Evolutionary conservation across 1,284 basidiomycete genomes (phyloP), one percentile per base, ranked within the genome.

Genomic region (Ustilago crameri): DNA sequence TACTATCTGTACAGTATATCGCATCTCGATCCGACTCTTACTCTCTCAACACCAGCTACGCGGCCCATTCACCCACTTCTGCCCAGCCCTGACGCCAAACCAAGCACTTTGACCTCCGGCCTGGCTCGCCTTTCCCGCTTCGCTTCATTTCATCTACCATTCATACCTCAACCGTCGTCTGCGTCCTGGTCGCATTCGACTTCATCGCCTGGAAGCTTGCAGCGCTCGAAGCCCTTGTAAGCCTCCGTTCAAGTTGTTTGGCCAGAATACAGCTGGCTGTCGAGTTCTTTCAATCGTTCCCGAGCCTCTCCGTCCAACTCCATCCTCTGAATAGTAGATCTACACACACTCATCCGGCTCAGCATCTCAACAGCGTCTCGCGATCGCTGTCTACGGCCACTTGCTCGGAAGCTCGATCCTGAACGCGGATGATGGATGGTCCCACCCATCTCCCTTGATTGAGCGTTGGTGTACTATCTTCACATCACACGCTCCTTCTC

Each of bases 371-470:
- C 43, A 12, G 34, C 48, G 18, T 42, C 38, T 30, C 38, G 18
- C 34, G 44, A 10, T 26, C 22, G 20, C 46, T 38, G 22, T 42
- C 10, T 34, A 20, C 32, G 17, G 12, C 35, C 43, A 17, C 18
- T 18, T 40, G 32, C 48, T 42, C 34, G 9, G 5, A 42, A 27
- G 37, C 24, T 46, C 18, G n/a, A n/a, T 34, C 26, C 7, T 51
- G 20, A 26, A 43, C 37, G 35, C 52, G 58, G 64, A 67, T 56
- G 64, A 67, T 67, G 64, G 37, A 67, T 41, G 50, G 42, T 52
- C 32, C 17, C 49, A 10, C 44, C 37, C 37, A 5, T 61, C 54
- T 34, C 17, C 22, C 58, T 52, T 67, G 52, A 67, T 43, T 50
- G 57, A 67, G 64, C 64, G 53, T 53, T 61, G 57, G 64, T 57